Evolutionary conservation across 345 rosid species (phyloP).

Genomic region (Eucalyptus marginata): DNA sequence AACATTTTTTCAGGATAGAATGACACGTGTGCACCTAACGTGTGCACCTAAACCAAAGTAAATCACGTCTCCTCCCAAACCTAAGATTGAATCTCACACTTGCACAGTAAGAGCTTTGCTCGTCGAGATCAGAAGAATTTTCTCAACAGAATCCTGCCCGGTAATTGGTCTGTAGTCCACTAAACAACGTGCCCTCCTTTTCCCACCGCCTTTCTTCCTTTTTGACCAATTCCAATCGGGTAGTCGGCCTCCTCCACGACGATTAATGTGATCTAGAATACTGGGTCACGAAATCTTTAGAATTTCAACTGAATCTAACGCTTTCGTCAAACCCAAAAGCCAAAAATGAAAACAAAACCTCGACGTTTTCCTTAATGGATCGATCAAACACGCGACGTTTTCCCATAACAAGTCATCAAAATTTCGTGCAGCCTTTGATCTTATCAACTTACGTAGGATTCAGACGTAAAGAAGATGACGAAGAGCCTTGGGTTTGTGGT

Average conservation of each 20-base stretch:
- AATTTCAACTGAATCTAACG: background rate
- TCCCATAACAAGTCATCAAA: background rate
- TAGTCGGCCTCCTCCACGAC: background rate
- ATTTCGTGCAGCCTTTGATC: background rate
- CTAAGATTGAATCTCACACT: background rate
- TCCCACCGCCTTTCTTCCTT: background rate
- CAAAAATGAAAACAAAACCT: background rate
- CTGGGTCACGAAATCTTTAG: background rate
- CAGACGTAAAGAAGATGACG: background rate
- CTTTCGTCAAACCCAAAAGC: background rate
- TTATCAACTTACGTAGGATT: background rate
- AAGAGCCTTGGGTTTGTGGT: background rate
- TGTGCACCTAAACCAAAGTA: background rate
- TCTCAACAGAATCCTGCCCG: background rate
- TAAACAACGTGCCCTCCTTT: background rate
- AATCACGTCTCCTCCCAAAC: background rate
- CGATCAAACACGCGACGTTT: background rate
- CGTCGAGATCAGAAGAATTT: background rate
- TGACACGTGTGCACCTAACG: too few relatives aligned
- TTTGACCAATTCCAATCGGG: background rate
- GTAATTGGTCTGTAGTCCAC: background rate
- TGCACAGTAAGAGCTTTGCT: background rate
- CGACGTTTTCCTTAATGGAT: background rate
- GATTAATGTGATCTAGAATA: background rate
- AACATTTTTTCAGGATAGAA: background rate